Conservation (phyloP, 345 rosid species). For the Populus euphratica region DNA sequence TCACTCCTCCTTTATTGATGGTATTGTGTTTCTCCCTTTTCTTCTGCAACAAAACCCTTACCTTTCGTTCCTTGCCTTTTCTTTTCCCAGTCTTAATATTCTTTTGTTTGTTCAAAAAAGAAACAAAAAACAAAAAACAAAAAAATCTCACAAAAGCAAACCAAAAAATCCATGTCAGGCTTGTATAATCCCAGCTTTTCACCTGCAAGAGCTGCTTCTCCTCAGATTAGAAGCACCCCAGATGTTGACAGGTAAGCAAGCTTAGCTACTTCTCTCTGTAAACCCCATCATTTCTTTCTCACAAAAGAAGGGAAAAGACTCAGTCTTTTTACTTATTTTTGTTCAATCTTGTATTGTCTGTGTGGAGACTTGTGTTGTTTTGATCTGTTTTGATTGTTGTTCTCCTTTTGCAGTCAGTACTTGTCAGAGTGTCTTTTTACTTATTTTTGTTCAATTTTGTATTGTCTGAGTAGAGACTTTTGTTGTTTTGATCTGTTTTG, state of each 20-base stretch:
- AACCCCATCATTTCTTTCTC: neutral
- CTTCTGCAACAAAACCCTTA: conserved; percentile 41
- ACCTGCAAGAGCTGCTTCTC: conserved; percentile 95
- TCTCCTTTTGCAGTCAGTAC: conserved; percentile 59
- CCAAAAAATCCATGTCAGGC: conserved; percentile 68
- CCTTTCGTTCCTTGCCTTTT: neutral
- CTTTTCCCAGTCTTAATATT: conserved; percentile 10
- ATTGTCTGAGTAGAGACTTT: neutral
- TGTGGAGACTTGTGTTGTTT: conserved; percentile 22
- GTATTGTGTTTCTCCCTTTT: conserved; percentile 34
- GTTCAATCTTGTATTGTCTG: neutral
- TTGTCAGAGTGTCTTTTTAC: conserved; percentile 46
- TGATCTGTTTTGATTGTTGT: conserved; percentile 33
- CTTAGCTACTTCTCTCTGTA: neutral
- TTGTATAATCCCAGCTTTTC: conserved; percentile 91
- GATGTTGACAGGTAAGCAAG: conserved; percentile 74
- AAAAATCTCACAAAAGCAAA: conserved; percentile 15
- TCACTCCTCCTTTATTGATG: conserved; percentile 36
- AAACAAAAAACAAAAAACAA: neutral
- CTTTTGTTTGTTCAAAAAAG: conserved; percentile 20
- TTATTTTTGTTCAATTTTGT: conserved; percentile 2
- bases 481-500: conserved; percentile 37
- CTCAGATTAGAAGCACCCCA: conserved; percentile 86
- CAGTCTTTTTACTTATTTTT: neutral
- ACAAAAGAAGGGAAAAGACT: neutral